Percentiles rank a stretch among this genome's conserved stretches.
These are phyloP conservation scores for Sporothrix pallida DNA, from an alignment of 2,329 filamentous ascomycete species.

Conservation along the genomic window DNA sequence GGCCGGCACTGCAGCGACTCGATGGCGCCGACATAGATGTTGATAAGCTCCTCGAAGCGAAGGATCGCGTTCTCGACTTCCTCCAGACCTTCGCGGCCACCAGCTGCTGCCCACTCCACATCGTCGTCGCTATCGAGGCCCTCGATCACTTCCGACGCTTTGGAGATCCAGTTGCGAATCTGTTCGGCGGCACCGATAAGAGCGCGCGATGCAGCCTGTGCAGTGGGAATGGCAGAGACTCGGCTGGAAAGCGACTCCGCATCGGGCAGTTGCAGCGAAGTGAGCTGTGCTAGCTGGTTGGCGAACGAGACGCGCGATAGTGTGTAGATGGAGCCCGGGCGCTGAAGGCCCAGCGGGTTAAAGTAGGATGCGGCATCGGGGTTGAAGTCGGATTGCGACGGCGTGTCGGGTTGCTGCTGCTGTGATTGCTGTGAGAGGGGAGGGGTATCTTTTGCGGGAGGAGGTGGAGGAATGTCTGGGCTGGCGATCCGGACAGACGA, in stretches of 20 bases:
- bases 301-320: constrained; percentile 91
- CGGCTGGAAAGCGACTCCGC: constrained; percentile 81
- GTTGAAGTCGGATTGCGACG: constrained; percentile 51
- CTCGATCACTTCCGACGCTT: constrained; percentile 85
- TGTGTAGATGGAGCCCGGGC: constrained; percentile 89
- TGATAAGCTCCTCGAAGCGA: constrained; percentile 86
- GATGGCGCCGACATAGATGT: constrained; percentile 92
- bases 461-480: constrained; percentile 48
- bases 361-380: constrained; percentile 67
- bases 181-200: constrained; percentile 88
- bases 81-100: constrained; percentile 79
- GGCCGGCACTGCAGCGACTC: constrained; percentile 81
- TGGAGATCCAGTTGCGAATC: constrained; percentile 91
- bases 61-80: constrained; percentile 76
- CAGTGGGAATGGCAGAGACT: constrained; percentile 83
- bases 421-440: constrained; percentile 44
- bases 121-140: constrained; percentile 95
- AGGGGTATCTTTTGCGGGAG: constrained; percentile 60
- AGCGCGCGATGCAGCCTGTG: constrained; percentile 80
- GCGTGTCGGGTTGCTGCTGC: constrained; percentile 35
- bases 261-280: constrained; percentile 85
- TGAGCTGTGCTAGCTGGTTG: constrained; percentile 90
- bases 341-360: constrained; percentile 67
- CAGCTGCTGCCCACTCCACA: constrained; percentile 93
- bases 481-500: not conserved